Conservation (phyloP, 495 filamentous ascomycete species). For the Lophiostoma macrostomum region DNA sequence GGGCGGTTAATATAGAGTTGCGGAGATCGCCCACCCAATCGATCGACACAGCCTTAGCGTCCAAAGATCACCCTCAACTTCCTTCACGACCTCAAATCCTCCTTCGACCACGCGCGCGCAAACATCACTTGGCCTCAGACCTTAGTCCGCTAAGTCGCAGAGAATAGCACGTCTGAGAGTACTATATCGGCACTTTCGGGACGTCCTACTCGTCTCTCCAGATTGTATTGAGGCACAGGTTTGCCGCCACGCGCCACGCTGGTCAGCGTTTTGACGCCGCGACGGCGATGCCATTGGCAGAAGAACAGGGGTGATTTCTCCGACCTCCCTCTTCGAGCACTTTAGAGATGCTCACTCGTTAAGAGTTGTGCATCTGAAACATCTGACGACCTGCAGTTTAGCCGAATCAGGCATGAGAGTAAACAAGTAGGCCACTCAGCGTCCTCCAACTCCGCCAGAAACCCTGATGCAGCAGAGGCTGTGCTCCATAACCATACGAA, state of each 20-base stretch:
- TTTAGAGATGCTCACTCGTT: conserved; percentile 14
- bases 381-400: not conserved
- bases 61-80: not conserved
- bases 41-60: not conserved
- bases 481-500: not conserved
- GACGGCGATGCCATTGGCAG: conserved; percentile 1
- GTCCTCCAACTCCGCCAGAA: not conserved
- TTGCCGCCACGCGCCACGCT: conserved; percentile 21
- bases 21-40: conserved; percentile 1
- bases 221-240: not conserved
- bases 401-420: conserved; percentile 10
- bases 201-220: too few species aligned
- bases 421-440: conserved; percentile 2
- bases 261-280: conserved; percentile 4
- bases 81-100: not conserved
- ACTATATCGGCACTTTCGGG: too few species aligned
- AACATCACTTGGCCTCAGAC: not conserved
- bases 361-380: conserved; percentile 9
- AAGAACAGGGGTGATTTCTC: not conserved
- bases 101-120: conserved; percentile 17
- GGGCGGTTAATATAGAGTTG: conserved; percentile 2
- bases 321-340: not conserved
- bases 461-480: not conserved
- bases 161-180: not conserved
- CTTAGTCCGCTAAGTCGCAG: too few species aligned